phyloP scores from a whole-genome alignment of 1,139 yeast species.

The Hansenula sp. region DNA sequence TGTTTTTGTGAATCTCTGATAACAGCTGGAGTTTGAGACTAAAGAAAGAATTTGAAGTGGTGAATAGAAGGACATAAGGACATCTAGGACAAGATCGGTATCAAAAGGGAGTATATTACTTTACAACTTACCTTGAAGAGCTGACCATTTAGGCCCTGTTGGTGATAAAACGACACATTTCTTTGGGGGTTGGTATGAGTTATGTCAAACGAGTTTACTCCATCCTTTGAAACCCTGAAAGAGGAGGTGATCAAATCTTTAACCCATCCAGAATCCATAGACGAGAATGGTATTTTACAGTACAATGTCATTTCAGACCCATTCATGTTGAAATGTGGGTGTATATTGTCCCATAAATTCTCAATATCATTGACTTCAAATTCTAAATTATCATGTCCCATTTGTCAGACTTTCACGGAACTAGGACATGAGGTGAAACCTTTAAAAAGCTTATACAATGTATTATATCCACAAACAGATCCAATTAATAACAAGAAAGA shows the following conservation, averaged over 20 bases:
- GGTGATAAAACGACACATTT: neutral
- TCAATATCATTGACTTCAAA: conserved; percentile 19
- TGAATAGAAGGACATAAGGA: too few species aligned
- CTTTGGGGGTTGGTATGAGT: neutral
- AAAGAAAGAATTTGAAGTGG: neutral
- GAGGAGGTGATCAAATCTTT: neutral
- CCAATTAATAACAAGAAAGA: conserved; percentile 10
- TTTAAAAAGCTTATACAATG: conserved; percentile 43
- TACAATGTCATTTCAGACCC: conserved; percentile 7
- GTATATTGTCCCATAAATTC: conserved; percentile 55
- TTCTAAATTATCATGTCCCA: conserved; percentile 40
- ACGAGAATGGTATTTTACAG: neutral
- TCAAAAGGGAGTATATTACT: too few species aligned
- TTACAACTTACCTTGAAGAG: too few species aligned
- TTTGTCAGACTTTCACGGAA: conserved; percentile 36
- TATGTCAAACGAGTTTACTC: neutral
- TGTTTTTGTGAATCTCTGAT: neutral
- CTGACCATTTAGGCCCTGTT: too few species aligned
- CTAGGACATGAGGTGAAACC: conserved; percentile 48
- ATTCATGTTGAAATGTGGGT: conserved; percentile 65
- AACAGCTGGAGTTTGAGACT: neutral
- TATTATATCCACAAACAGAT: conserved; percentile 15
- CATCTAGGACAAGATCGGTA: too few species aligned
- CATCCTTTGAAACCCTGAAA: neutral
- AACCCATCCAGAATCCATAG: neutral